phyloP scores from a whole-genome alignment of 345 rosid genomes.

The Gossypium longicalyx region DNA sequence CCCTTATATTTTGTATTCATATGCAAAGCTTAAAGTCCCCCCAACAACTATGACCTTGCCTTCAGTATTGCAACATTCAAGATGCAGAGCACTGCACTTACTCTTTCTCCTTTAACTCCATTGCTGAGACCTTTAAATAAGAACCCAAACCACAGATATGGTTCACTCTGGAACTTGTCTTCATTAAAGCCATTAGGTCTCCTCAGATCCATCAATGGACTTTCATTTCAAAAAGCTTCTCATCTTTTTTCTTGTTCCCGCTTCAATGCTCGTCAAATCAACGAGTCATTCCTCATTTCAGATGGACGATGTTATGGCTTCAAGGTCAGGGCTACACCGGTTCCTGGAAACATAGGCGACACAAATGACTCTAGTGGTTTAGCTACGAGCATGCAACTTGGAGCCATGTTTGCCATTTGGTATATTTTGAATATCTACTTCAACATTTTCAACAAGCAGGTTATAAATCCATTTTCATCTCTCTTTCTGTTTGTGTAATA shows the following conservation, averaged over 20 bases:
- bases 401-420: conserved; percentile 63
- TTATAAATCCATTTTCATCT: conserved; percentile 15
- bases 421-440: conserved; percentile 63
- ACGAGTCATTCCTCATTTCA: conserved; percentile 15
- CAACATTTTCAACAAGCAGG: conserved; percentile 81
- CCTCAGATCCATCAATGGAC: neutral
- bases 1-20: too few species aligned
- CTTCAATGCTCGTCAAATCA: conserved; percentile 9
- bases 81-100: conserved; percentile 27
- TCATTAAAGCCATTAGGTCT: conserved; percentile 14
- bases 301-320: conserved; percentile 21
- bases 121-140: conserved; percentile 19
- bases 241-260: neutral
- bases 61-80: conserved; percentile 5
- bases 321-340: conserved; percentile 36
- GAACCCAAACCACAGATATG: conserved; percentile 3
- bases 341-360: conserved; percentile 39
- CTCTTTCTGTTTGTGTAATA: neutral
- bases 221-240: conserved; percentile 7
- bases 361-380: conserved; percentile 23
- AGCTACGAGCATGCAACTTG: conserved; percentile 32
- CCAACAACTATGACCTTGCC: neutral
- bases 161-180: conserved; percentile 1
- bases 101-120: conserved; percentile 25
- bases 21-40: neutral